Conservation (phyloP, 345 rosid genomes). For the Syzygium aromaticum region DNA sequence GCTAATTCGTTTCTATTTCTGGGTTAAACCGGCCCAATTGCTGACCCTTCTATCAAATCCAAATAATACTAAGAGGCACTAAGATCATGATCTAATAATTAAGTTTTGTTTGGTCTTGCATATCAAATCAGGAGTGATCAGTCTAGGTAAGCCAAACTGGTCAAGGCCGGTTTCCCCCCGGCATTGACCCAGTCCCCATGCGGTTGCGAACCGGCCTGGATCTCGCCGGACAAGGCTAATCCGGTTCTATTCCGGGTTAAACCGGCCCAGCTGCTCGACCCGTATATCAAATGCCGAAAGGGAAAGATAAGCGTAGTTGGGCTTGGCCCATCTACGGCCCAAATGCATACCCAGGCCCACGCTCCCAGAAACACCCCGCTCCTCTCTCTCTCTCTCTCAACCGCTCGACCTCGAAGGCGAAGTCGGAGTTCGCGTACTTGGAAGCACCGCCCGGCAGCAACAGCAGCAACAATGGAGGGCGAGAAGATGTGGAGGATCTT, state of each 20-base stretch:
- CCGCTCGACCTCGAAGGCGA: neutral
- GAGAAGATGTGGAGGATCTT: neutral
- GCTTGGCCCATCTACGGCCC: neutral
- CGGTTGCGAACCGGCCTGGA: neutral
- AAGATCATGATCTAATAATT: too few relatives aligned
- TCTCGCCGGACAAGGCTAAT: neutral
- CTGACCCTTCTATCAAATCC: rapidly evolving
- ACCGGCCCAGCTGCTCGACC: neutral
- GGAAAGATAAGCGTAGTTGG: neutral
- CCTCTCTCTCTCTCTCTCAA: neutral
- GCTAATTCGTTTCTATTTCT: neutral
- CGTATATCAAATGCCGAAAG: neutral
- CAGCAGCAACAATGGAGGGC: neutral
- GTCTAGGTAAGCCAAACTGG: neutral
- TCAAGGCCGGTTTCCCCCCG: neutral
- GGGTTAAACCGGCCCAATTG: neutral
- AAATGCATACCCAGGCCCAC: neutral
- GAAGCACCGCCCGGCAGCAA: neutral
- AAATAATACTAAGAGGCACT: too few relatives aligned
- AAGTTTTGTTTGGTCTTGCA: too few relatives aligned
- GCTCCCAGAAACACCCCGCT: neutral
- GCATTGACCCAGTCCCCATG: neutral
- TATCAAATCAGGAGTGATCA: neutral
- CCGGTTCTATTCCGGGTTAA: neutral
- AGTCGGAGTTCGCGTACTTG: neutral